Evolutionary conservation across 768 basidiomycete genomes (phyloP), one percentile per base, ranked within the genome.

Genomic region (Kwoniella dejecticola): DNA sequence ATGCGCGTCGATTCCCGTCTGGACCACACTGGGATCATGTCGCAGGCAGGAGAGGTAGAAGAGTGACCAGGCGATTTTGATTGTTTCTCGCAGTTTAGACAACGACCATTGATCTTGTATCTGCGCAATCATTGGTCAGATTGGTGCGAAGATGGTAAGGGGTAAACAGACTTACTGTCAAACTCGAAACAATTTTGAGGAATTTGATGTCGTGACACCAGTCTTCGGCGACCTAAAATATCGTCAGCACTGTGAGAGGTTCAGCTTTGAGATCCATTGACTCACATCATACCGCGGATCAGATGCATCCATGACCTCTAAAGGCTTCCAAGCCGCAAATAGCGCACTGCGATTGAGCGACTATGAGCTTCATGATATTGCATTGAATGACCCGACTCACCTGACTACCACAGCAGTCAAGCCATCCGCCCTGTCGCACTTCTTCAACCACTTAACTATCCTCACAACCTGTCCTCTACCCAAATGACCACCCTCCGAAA

Each of bases 381-480:
- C 38, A 19, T 21, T 23, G 7, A 21, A n/a, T 15, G 42, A 24
- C 2, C 31, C 30, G 21, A 68, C 70, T 64, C 58, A 75, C 70
- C 52, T 21, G 23, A 72, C 44, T 1, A 75, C 71, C 13, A 62
- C 30, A 12, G 52, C 45, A 15, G 61, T 53, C 40, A 75, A 19
- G 4, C 61, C 61, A 57, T 76, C 74, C 44, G 69, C 42, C 56
- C 63, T 52, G 5, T 69, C 66, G 6, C 29, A 36, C 56, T 68
- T 69, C 60, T 70, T 73, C 55, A 76, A 52, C 74, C 74, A 76
- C 48, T 71, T 71, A 19, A 76, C 17, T 27, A 73, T 41, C 47
- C 63, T 69, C 21, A 72, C 36, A 31, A 76, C 69, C 57, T 73
- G 67, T 4, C 69, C 70, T 60, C 68, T 62, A 1, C 71, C 68